Evolutionary conservation across 2,329 filamentous ascomycete species (phyloP).

Genomic region (Aureobasidium sp.): DNA sequence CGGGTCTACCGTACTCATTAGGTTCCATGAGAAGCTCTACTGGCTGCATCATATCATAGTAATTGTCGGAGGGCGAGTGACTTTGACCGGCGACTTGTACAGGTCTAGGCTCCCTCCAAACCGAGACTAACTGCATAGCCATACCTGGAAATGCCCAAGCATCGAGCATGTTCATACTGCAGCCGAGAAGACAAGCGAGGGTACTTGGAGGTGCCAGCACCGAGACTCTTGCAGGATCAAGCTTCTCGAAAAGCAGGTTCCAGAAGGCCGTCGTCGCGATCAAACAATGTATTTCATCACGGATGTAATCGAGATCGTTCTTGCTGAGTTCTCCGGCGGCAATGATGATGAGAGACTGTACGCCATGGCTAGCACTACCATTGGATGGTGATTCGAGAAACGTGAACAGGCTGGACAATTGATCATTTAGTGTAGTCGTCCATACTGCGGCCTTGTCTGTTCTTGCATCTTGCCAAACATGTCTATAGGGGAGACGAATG

Average conservation of each 20-base stretch:
- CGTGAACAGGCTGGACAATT: neutral
- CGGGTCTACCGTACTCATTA: conserved; percentile 2
- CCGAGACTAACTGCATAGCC: conserved; percentile 26
- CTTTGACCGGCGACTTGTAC: neutral
- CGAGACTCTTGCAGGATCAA: conserved; percentile 30
- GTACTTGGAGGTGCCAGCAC: conserved; percentile 52
- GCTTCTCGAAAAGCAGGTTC: conserved; percentile 10
- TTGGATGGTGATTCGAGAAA: neutral
- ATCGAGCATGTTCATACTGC: conserved; percentile 45
- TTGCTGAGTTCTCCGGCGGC: conserved; percentile 10
- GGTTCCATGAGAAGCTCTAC: conserved; percentile 1
- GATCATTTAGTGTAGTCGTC: neutral
- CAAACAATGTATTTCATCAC: conserved; percentile 11
- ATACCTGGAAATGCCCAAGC: conserved; percentile 27
- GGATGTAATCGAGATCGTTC: neutral
- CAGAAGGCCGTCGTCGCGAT: conserved; percentile 11
- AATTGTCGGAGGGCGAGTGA: neutral
- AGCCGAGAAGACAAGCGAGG: conserved; percentile 54
- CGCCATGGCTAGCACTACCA: neutral
- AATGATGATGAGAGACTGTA: neutral
- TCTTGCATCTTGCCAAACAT: neutral
- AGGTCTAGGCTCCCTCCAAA: conserved; percentile 14
- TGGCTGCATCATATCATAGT: neutral
- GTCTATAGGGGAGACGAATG: neutral
- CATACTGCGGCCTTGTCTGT: conserved; percentile 1